These are phyloP conservation scores for Melanomma pulvis-pyrius DNA, from an alignment of 495 filamentous ascomycete species.

Conservation along the genomic window DNA sequence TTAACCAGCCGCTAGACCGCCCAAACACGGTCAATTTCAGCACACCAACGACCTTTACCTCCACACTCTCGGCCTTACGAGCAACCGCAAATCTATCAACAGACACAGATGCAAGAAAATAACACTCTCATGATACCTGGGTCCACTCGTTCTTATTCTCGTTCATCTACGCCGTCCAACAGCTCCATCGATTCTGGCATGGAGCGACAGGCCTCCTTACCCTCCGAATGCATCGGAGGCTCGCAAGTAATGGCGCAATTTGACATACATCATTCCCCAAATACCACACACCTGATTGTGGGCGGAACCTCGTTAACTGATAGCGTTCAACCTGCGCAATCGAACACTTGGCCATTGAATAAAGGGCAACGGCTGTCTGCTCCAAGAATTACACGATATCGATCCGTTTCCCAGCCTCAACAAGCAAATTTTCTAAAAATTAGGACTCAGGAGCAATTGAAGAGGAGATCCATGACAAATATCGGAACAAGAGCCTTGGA, in stretches of 20 bases:
- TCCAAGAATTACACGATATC: background rate
- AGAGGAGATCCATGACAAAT: background rate
- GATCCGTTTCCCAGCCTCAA: background rate
- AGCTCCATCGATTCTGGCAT: background rate
- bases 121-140: background rate
- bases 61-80: slow-evolving; percentile 19
- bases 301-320: background rate
- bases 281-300: background rate
- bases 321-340: background rate
- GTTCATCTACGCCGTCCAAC: background rate
- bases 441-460: background rate
- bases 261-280: too few species aligned
- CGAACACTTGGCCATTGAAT: background rate
- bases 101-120: background rate
- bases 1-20: slow-evolving; percentile 20
- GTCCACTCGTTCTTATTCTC: background rate
- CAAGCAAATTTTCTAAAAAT: background rate
- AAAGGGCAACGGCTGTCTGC: background rate
- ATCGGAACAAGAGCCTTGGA: background rate
- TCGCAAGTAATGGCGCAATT: background rate
- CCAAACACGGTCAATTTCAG: background rate
- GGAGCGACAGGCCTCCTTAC: background rate
- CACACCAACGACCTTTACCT: background rate
- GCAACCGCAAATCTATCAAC: background rate
- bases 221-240: background rate